Conservation (phyloP, 768 basidiomycete genomes). For the Suillus sp. region DNA sequence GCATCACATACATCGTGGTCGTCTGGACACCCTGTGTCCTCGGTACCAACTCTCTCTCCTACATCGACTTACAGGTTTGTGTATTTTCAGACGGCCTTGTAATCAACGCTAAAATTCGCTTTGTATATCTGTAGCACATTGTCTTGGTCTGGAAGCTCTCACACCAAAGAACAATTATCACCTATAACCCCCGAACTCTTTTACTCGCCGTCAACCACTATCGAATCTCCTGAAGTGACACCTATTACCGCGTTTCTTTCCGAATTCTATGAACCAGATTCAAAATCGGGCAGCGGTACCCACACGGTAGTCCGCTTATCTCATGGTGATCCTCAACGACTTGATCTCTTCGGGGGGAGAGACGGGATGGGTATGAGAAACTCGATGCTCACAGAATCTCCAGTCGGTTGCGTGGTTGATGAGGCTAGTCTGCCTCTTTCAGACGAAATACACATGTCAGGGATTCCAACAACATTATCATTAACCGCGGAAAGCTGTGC, state of each 20-base stretch:
- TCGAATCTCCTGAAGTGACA: slow-evolving; percentile 18
- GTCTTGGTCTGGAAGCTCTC: slow-evolving; percentile 22
- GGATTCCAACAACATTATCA: not conserved
- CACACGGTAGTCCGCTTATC: not conserved
- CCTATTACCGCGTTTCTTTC: slow-evolving; percentile 14
- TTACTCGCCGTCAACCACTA: slow-evolving; percentile 11
- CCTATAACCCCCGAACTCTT: slow-evolving; percentile 26
- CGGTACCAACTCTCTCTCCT: slow-evolving; percentile 24
- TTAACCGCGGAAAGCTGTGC: not conserved
- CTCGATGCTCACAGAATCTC: not conserved
- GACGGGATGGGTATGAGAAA: not conserved
- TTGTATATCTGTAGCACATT: slow-evolving; percentile 8
- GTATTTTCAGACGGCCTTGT: not conserved
- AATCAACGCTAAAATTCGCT: not conserved
- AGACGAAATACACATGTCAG: not conserved
- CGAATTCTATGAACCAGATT: slow-evolving; percentile 14
- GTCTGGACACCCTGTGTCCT: slow-evolving; percentile 18
- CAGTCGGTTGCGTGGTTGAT: not conserved
- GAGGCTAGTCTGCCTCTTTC: not conserved
- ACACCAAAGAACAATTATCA: slow-evolving; percentile 16
- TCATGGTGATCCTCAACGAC: not conserved
- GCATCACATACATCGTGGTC: not conserved
- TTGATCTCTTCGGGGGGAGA: slow-evolving; percentile 1
- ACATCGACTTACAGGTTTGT: slow-evolving; percentile 30
- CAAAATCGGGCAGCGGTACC: not conserved